phyloP scores from a whole-genome alignment of 345 rosid species.

The Tarenaya hassleriana region DNA sequence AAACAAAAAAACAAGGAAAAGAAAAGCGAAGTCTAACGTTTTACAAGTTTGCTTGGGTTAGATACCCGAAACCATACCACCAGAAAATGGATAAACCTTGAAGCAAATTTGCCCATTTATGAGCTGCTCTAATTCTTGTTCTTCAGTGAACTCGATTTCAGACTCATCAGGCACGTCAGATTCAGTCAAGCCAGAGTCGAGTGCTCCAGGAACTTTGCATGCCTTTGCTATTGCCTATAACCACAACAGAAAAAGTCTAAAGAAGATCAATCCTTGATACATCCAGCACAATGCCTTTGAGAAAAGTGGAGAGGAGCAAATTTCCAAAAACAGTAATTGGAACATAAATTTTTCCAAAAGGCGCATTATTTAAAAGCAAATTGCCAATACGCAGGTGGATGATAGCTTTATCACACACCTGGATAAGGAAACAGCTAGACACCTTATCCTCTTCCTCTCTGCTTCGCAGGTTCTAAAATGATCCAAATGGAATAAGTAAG shows the following conservation, averaged over 20 bases:
- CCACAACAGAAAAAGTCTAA: conserved; percentile 12
- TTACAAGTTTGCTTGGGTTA: conserved; percentile 7
- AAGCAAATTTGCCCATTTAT: conserved; percentile 58
- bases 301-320: neutral
- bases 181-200: conserved; percentile 47
- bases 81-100: conserved; percentile 67
- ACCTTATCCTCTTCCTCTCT: conserved; percentile 78
- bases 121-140: conserved; percentile 72
- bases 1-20: conserved; percentile 6
- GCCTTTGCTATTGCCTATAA: conserved; percentile 77
- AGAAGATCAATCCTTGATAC: neutral
- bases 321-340: neutral
- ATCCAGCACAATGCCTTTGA: neutral
- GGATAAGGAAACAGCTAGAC: conserved; percentile 59
- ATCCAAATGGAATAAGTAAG: neutral
- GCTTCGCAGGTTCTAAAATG: conserved; percentile 49
- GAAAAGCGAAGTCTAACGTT: neutral
- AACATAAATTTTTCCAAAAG: neutral
- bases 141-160: conserved; percentile 53
- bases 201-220: conserved; percentile 52
- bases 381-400: neutral
- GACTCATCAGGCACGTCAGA: conserved; percentile 49
- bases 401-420: conserved; percentile 40
- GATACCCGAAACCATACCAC: conserved; percentile 41
- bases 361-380: neutral